phyloP scores from a whole-genome alignment of 2,329 filamentous ascomycete genomes.

The Alternaria postmessia region DNA sequence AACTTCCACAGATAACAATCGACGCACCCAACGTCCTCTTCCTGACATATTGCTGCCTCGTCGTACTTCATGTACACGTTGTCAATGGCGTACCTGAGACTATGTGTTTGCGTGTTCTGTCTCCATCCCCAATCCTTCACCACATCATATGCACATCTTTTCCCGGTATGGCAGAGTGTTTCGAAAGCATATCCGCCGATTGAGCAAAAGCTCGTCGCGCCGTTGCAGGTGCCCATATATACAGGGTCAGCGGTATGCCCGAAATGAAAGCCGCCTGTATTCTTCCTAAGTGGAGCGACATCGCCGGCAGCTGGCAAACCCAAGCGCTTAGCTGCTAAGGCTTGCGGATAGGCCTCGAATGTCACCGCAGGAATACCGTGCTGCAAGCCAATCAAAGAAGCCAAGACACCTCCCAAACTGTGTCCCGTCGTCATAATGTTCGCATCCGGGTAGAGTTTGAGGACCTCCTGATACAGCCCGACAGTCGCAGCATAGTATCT shows the following conservation, averaged over 20 bases:
- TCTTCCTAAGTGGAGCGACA: slow-evolving; percentile 40
- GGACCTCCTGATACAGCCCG: slow-evolving; percentile 45
- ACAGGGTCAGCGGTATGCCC: slow-evolving; percentile 48
- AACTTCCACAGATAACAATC: slow-evolving; percentile 50
- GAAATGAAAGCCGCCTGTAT: slow-evolving; percentile 48
- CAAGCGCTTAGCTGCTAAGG: slow-evolving; percentile 44
- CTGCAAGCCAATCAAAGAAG: slow-evolving; percentile 45
- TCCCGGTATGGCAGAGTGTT: slow-evolving; percentile 48
- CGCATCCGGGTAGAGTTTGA: slow-evolving; percentile 43
- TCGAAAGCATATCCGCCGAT: slow-evolving; percentile 49
- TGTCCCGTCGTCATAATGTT: slow-evolving; percentile 48
- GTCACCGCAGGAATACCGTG: slow-evolving; percentile 45
- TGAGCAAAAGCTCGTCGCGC: slow-evolving; percentile 46
- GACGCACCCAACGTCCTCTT: slow-evolving; percentile 46
- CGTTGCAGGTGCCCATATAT: slow-evolving; percentile 50
- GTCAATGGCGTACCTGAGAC: slow-evolving; percentile 46
- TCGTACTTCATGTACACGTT: slow-evolving; percentile 48
- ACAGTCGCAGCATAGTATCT: slow-evolving; percentile 44
- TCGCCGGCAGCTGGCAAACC: slow-evolving; percentile 42
- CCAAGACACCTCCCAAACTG: slow-evolving; percentile 46
- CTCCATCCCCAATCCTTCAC: slow-evolving; percentile 50
- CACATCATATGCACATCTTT: slow-evolving; percentile 47
- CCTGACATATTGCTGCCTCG: slow-evolving; percentile 42
- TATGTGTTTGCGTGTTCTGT: slow-evolving; percentile 44
- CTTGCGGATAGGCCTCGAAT: slow-evolving; percentile 49